Conservation (phyloP, 352 stramenopile species). For the Phytophthora hibernalis region DNA sequence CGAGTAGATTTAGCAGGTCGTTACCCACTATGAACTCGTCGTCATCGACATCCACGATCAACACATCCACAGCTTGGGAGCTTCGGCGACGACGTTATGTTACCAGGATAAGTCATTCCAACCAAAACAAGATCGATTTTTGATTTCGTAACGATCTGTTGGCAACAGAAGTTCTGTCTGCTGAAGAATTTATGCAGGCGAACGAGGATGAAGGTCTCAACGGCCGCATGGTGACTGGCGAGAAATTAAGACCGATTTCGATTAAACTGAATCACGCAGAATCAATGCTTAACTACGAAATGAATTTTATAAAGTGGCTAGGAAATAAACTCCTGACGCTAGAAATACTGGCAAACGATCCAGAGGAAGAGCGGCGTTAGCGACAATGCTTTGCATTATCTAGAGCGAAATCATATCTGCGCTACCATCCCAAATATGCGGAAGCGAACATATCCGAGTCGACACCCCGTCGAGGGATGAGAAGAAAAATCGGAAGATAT, state of each 20-base stretch:
- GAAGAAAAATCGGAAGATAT: background rate
- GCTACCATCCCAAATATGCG: background rate
- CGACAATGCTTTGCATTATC: constrained; percentile 19
- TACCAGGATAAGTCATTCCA: background rate
- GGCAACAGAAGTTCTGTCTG: background rate
- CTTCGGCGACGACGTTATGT: background rate
- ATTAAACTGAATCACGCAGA: constrained; percentile 9
- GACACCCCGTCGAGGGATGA: background rate
- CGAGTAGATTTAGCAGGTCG: too few relatives aligned
- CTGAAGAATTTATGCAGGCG: background rate
- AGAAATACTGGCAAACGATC: background rate
- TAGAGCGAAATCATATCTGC: background rate
- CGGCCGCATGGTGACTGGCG: background rate
- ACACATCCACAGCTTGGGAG: constrained; percentile 6
- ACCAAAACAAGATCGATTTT: background rate
- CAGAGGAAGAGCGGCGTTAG: constrained; percentile 22
- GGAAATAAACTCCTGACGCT: background rate
- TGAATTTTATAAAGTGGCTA: constrained; percentile 11
- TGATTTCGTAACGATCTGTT: constrained; percentile 5
- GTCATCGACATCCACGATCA: too few relatives aligned
- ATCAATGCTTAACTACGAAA: background rate
- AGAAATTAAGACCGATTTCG: constrained; percentile 3
- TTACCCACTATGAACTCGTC: too few relatives aligned
- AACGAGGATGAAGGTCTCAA: background rate
- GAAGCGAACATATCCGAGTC: background rate